A percentile compares a stretch with the other conserved stretches of the same genome.
Evolutionary conservation across 768 basidiomycete species (phyloP).

Genomic region (Solioccasus polychromus): DNA sequence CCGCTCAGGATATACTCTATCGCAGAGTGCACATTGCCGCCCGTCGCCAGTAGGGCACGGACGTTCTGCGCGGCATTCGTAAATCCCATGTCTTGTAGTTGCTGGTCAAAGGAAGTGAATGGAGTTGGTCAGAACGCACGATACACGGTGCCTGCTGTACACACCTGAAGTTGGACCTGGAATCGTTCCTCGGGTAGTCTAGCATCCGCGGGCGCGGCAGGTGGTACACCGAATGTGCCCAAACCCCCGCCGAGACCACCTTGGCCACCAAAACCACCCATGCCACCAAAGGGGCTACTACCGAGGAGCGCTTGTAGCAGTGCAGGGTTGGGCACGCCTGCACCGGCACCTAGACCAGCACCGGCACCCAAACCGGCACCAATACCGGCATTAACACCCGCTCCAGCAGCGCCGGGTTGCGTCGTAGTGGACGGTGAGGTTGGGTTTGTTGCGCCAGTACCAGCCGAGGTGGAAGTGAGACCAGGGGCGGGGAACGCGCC

Average conservation of each 20-base stretch:
- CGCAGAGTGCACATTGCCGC: constrained; percentile 88
- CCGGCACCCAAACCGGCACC: constrained; percentile 19
- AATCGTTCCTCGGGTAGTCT: constrained; percentile 89
- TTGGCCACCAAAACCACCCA: constrained; percentile 24
- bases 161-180: constrained; percentile 78
- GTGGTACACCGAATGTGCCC: constrained; percentile 18
- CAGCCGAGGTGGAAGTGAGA: constrained; percentile 34
- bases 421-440: constrained; percentile 15
- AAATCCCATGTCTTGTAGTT: constrained; percentile 96
- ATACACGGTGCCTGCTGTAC: neutral
- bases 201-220: constrained; percentile 53
- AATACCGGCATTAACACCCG: constrained; percentile 17
- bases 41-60: constrained; percentile 84
- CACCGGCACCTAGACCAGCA: neutral
- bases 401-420: constrained; percentile 20
- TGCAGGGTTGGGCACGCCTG: constrained; percentile 39
- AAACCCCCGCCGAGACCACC: constrained; percentile 32
- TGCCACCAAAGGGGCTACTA: constrained; percentile 2
- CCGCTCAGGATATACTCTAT: constrained; percentile 90
- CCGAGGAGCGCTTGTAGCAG: constrained; percentile 33
- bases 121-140: too few relatives aligned
- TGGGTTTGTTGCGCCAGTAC: constrained; percentile 21
- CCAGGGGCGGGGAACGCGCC: constrained; percentile 62
- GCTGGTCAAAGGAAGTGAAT: constrained; percentile 43
- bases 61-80: constrained; percentile 87